Base-by-base conservation (phyloP, 768 basidiomycete genomes). In the Leccinellum rugosiceps region DNA sequence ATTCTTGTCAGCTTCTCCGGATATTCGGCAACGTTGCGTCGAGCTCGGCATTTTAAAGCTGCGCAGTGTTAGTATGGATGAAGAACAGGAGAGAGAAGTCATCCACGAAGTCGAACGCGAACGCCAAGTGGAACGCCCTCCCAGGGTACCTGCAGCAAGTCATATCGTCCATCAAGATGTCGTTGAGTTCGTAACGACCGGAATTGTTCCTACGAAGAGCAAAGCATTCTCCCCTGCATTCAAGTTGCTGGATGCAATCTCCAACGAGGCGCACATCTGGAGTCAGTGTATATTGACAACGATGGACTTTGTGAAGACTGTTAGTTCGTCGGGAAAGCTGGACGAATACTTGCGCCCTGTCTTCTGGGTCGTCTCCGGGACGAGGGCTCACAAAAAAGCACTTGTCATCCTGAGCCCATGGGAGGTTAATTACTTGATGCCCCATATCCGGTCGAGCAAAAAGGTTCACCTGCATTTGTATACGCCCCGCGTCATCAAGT, bases 1-100 rank as follows among this genome's bases (percentile, higher is more conserved):
- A 8, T 2, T 31, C 1, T 34, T 23, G 9, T 3, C 56, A 17
- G 15, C 19, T 6, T 6, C 1, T 9, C 19, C 26, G 1, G 47
- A 47, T 1, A 59, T 63, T 17, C 31, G 4, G 3, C 52, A 47
- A 11, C 61, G 35, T 15, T 63, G 58, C 32, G 4, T 13, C 3
- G 35, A 59, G 3, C 63, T 64, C 6, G 63, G 62, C 6, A 49
- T 60, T 21, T 10, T 32, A 15, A 47, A 53, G 2, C 7, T 47
- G 2, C 25, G 26, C 1, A n/a, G 34, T 14, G 21, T 53, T 1
- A 32, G 32, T 4, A 47, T 63, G 58, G 63, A 60, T 6, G 63
- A 64, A 44, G 62, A 62, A 57, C 81, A 82, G 57, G 82, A 83
- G 56, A 66, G 80, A 32, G 80, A 83, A 55, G 68, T 83, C 8